These are phyloP conservation scores for Aspergillus brunneoviolaceus DNA, from an alignment of 2,329 filamentous ascomycete species.

Conservation along the genomic window DNA sequence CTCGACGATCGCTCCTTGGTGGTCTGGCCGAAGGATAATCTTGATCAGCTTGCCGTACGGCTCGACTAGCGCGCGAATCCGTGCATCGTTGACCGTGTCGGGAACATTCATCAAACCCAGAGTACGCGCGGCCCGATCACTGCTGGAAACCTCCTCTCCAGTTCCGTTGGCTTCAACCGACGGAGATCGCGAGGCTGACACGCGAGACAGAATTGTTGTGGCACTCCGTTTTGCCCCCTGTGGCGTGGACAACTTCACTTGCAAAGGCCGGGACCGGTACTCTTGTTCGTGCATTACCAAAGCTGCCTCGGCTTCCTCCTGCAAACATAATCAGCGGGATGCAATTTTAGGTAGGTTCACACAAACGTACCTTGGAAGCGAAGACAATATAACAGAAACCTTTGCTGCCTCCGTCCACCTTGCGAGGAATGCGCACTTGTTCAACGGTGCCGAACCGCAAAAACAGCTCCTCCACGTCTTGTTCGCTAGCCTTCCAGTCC, in stretches of 20 bases:
- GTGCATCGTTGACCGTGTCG: constrained; percentile 87
- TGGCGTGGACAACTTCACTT: constrained; percentile 58
- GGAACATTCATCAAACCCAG: constrained; percentile 82
- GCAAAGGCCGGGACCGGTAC: constrained; percentile 65
- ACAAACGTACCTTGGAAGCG: constrained; percentile 54
- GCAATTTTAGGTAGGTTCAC: not conserved
- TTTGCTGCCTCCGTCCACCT: constrained; percentile 65
- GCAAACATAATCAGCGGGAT: constrained; percentile 14
- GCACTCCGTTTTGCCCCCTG: constrained; percentile 45
- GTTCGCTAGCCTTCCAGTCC: constrained; percentile 61
- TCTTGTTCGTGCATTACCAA: constrained; percentile 69
- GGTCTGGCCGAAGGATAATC: constrained; percentile 74
- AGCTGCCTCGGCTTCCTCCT: constrained; percentile 66
- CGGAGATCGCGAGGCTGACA: constrained; percentile 36
- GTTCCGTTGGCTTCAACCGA: constrained; percentile 37
- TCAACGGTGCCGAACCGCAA: constrained; percentile 73
- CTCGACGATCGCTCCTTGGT: constrained; percentile 83
- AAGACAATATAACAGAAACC: constrained; percentile 83
- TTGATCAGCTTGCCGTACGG: constrained; percentile 70
- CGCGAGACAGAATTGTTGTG: constrained; percentile 46
- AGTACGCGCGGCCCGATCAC: constrained; percentile 62
- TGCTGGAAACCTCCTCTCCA: constrained; percentile 43
- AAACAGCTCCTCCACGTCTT: constrained; percentile 70
- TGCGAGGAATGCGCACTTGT: constrained; percentile 68
- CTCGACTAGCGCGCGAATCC: constrained; percentile 71